Base-by-base conservation (phyloP, 352 stramenopile species). In the Phytophthora palmivora region DNA sequence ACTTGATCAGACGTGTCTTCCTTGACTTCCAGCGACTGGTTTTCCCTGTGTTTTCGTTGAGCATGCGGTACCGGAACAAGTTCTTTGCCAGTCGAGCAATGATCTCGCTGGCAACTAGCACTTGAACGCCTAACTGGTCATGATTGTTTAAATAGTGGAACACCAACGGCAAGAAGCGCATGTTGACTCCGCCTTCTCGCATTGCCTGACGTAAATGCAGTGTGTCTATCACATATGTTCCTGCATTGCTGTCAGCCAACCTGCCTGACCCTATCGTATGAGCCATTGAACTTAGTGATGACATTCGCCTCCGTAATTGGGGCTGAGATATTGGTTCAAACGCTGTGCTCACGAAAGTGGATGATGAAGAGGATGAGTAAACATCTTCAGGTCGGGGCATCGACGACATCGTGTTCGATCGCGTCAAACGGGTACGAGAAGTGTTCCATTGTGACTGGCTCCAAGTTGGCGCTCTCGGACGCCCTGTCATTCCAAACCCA, bases 31-130 rank as follows among this genome's bases (percentile, higher is more conserved):
- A 91, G 6, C 71, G 71, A 45, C 65, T 88, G 3, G 57, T 73
- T 0, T 69, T 63, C 9, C 68, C 71, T 5, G 63, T 77, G 6
- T 76, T 44, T 61, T 91, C 76, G 37, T 87, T 78, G 1, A 83
- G 64, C 48, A 92, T 67, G 7, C 74, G 71, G 32, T 84, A 91
- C 4, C 78, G 78, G 34, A 95, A 91, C 7, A 94, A 37, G 1
- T 79, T 84, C 61, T 94, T 95, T 3, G 87, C 87, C 22, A 95
- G 38, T 28, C 87, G 78, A 38, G 78, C 69, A 24, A 95, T 42
- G 18, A 95, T 92, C 34, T 92, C 81, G 33, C 74, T 72, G 12
- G 86, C 82, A 8, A 95, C 76, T 6, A 95, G 58, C 10, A 83
- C 63, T 37, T 68, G 56, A 6, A 88, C 62, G 2, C 87, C 87